Percentiles rank a stretch among this genome's conserved stretches.
Conservation (phyloP, 768 basidiomycete species). For the Epithele typhae region DNA sequence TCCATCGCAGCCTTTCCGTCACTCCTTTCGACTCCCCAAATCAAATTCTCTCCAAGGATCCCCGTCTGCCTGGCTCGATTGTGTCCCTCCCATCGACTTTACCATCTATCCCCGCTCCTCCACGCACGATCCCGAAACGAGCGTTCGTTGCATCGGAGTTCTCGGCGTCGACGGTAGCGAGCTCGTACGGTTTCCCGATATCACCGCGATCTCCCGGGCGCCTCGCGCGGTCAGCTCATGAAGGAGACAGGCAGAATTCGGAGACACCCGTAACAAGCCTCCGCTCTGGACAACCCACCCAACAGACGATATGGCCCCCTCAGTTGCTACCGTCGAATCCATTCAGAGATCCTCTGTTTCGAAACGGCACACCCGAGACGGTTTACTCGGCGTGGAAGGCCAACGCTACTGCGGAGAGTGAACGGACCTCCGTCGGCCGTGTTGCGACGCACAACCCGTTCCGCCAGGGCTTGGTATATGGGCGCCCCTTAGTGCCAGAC, state of each 20-base stretch:
- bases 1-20: no score
- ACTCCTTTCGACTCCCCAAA: constrained; percentile 17
- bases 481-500: background rate
- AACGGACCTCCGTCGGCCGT: background rate
- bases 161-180: constrained; percentile 6
- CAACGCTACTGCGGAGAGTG: constrained; percentile 1
- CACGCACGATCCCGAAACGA: constrained; percentile 2
- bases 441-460: background rate
- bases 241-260: no score
- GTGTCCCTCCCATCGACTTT: background rate
- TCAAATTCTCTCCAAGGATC: background rate
- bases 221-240: no score
- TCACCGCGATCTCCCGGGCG: background rate
- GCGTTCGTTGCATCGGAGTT: background rate
- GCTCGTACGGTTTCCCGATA: background rate
- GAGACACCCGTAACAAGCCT: no score
- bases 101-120: background rate
- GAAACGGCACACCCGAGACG: constrained; percentile 13
- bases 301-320: no score
- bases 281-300: no score
- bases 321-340: constrained; percentile 11
- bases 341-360: constrained; percentile 16
- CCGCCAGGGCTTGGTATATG: background rate
- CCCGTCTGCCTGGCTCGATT: background rate
- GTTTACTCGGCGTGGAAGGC: constrained; percentile 3